phyloP scores from a whole-genome alignment of 2,329 filamentous ascomycete genomes.

The Cladosporium sp. region DNA sequence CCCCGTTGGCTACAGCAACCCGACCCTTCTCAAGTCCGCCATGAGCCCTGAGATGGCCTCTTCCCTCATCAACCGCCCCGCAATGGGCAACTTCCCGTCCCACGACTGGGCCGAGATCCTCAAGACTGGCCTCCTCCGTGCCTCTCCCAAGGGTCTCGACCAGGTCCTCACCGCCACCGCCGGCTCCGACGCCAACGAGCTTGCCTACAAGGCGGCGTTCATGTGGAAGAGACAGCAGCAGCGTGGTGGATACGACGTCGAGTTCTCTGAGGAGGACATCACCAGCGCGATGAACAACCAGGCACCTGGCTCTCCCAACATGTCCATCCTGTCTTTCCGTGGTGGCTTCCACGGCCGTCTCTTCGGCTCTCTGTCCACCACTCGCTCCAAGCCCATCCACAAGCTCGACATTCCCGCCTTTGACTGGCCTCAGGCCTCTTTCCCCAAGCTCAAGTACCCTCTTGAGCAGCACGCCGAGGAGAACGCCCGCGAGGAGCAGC shows the following conservation, averaged over 20 bases:
- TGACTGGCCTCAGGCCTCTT: constrained; percentile 88
- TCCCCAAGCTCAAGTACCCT: constrained; percentile 81
- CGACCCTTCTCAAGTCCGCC: constrained; percentile 63
- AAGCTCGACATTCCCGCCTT: constrained; percentile 93
- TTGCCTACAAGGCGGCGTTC: constrained; percentile 91
- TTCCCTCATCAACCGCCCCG: constrained; percentile 81
- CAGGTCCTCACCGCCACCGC: constrained; percentile 89
- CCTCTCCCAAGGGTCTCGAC: constrained; percentile 75
- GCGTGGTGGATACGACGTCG: constrained; percentile 70
- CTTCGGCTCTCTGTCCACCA: constrained; percentile 82
- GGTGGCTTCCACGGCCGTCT: constrained; percentile 85
- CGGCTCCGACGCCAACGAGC: constrained; percentile 89
- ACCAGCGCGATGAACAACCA: constrained; percentile 74
- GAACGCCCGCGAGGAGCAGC: constrained; percentile 76
- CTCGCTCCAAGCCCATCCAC: constrained; percentile 88
- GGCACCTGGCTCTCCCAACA: constrained; percentile 67
- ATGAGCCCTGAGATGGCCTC: constrained; percentile 72
- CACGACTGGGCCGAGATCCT: constrained; percentile 78
- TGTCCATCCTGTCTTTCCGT: constrained; percentile 86
- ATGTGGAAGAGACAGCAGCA: constrained; percentile 82
- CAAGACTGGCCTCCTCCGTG: constrained; percentile 72
- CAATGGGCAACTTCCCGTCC: constrained; percentile 84
- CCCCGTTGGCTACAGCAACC: constrained; percentile 89
- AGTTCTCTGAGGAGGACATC: constrained; percentile 76
- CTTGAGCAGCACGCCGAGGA: constrained; percentile 73